Base-by-base conservation (phyloP, 257 asterid species). In the Ilex aquifolium region DNA sequence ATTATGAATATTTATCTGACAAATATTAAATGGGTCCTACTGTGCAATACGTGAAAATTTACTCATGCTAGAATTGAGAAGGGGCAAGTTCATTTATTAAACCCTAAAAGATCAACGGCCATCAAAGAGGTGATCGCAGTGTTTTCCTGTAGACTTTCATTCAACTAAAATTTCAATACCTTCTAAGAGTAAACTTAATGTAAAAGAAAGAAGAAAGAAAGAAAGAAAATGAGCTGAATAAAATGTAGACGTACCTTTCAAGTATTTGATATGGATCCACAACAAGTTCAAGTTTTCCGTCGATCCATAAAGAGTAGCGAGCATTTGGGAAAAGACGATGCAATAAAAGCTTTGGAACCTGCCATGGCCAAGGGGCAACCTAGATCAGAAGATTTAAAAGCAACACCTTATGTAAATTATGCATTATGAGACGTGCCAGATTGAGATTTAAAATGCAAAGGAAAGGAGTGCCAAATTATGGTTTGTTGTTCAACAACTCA, bases 261-360 rank as follows among this genome's bases (percentile, higher is more conserved):
- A 88, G 93, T 74, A 88, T 77, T 79, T 81, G 88, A 74, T 84
- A 64, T 64, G 98, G 98, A 77, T 91, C 98, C 65, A 88, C 95
- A 64, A 86, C 86, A 53, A 91, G 90, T 77, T 91, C 92, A 60
- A 91, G 95, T 69, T 91, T 91, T 60, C 95, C 98, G 77, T 91
- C 98, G 44, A 91, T 71, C 96, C 98, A 91, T 66, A 91, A 55
- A 27, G 98, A 91, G 79, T 91, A 91, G 48, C 85, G 87, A 31
- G 90, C 83, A 76, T 80, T 84, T 2, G 95, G 98, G 62, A 85
- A 91, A 73, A 91, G 91, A 66, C 96, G 81, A 69, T 88, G 98
- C 58, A 88, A 84, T 55, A 91, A 82, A 69, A 91, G 90, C 74
- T 91, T 91, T 27, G 98, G 98, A 61, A 91, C 70, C 98, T 91